Conservation (phyloP, 1,284 basidiomycete species). For the Rhodotorula glutinis region DNA sequence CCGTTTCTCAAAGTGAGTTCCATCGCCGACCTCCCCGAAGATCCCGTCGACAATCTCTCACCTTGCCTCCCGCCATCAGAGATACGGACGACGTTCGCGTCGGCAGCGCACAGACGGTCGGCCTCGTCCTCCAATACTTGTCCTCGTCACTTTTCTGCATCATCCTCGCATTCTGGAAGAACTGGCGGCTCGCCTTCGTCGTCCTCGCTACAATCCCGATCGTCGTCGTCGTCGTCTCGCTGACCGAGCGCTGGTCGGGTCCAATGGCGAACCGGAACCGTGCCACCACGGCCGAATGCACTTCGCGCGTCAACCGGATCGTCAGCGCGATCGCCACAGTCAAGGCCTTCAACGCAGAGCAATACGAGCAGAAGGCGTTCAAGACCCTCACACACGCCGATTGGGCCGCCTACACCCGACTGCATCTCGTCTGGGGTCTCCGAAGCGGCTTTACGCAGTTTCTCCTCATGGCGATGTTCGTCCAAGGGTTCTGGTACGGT, state of each 20-base stretch:
- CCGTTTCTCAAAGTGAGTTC: slow-evolving; percentile 76
- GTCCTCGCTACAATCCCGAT: slow-evolving; percentile 87
- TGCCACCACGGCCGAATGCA: slow-evolving; percentile 63
- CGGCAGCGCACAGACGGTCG: slow-evolving; percentile 73
- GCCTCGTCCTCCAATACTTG: slow-evolving; percentile 73
- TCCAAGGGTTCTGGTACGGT: slow-evolving; percentile 96
- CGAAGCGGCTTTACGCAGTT: slow-evolving; percentile 70
- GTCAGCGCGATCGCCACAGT: slow-evolving; percentile 80
- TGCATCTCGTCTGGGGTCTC: slow-evolving; percentile 69
- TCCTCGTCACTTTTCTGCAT: slow-evolving; percentile 77
- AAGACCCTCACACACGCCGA: slow-evolving; percentile 55
- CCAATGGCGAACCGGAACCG: slow-evolving; percentile 70
- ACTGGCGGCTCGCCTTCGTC: slow-evolving; percentile 81
- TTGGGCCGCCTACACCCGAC: slow-evolving; percentile 55
- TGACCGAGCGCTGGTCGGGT: slow-evolving; percentile 64
- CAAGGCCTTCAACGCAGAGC: slow-evolving; percentile 88
- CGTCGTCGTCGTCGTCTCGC: slow-evolving; percentile 67
- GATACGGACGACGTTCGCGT: slow-evolving; percentile 91
- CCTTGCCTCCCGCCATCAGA: slow-evolving; percentile 51
- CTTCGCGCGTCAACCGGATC: slow-evolving; percentile 74
- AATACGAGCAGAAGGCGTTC: slow-evolving; percentile 60
- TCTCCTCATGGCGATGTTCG: slow-evolving; percentile 84
- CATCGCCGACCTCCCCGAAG: slow-evolving; percentile 1
- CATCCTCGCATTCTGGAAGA: slow-evolving; percentile 73
- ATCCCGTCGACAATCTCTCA: neutral